Evolutionary conservation across 2,329 filamentous ascomycete genomes (phyloP).

Genomic region (Rhynchosporium graminicola): DNA sequence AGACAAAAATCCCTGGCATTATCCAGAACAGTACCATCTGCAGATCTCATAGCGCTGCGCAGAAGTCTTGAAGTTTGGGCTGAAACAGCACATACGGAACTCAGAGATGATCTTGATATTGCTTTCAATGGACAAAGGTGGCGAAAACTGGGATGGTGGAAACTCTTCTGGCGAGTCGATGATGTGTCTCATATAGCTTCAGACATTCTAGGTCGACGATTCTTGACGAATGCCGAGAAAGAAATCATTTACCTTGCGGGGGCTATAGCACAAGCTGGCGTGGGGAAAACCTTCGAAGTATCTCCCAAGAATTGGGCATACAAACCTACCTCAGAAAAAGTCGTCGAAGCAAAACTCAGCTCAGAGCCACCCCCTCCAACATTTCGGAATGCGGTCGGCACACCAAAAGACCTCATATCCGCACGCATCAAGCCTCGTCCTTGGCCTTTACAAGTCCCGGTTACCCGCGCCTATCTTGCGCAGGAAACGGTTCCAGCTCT

Average conservation of each 20-base stretch:
- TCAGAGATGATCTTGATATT: conserved; percentile 75
- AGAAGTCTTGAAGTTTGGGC: conserved; percentile 70
- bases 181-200: conserved; percentile 83
- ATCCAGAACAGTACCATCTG: conserved; percentile 38
- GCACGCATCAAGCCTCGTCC: conserved; percentile 27
- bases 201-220: conserved; percentile 74
- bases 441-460: conserved; percentile 76
- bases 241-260: conserved; percentile 83
- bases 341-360: conserved; percentile 19
- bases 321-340: conserved; percentile 24
- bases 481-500: conserved; percentile 68
- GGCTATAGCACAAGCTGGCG: conserved; percentile 66
- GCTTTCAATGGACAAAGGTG: conserved; percentile 77
- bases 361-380: conserved; percentile 25
- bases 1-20: conserved; percentile 39
- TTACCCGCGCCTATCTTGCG: conserved; percentile 66
- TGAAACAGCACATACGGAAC: conserved; percentile 76
- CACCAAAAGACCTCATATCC: conserved; percentile 25
- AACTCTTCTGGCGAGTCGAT: conserved; percentile 91
- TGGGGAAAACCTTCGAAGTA: conserved; percentile 35
- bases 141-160: conserved; percentile 88
- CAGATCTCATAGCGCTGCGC: conserved; percentile 52
- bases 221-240: conserved; percentile 77
- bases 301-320: conserved; percentile 34
- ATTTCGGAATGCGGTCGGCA: conserved; percentile 29